Base-by-base conservation (phyloP, 1,139 yeast genomes). In the Pichia sp. region DNA sequence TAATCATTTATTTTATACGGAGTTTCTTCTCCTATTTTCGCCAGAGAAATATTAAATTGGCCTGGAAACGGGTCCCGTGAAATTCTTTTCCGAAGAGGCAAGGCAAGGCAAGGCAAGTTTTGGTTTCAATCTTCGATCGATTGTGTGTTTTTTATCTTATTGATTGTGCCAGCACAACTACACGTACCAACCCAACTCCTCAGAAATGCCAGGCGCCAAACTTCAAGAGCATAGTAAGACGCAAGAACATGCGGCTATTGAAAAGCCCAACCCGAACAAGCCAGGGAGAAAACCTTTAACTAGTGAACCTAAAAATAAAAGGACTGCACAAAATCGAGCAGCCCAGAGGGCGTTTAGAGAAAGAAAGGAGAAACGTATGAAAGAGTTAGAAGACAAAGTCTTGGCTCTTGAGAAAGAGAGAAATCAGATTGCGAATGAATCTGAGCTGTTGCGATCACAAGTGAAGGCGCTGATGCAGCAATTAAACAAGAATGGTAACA, bases 291-390 rank as follows among this genome's bases (percentile, higher is more conserved):
- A 85, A 67, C 88, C 85, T 0, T 69, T 82, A 46, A 84, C 81
- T 23, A 75, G 83, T 3, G 95, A 85, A 60, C 95, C 96, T 4
- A 75, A 75, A 58, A 79, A 81, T 56, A 90, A 87, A 69, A 73
- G 98, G 55, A 87, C 95, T 27, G 97, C 97, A 1, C 98, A 92
- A 66, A 92, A 92, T 64, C 74, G 98, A 58, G 97, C 97, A 6
- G 98, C 98, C 27, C 98, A 92, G 65, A 72, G 97, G 47, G 97
- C 97, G 8, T 92, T 88, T 64, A 72, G 98, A 50, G 97, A 92
- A 64, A 77, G 98, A 52, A 92, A 92, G 64, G 97, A 92, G 62
- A 73, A 73, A 46, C 87, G 85, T 58, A 75, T 92, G 81, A 77
- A 81, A 59, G 96, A 88, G 51, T 71, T 92, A 50, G 97, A 90